A percentile compares a stretch with the other conserved stretches of the same genome.
These are phyloP conservation scores for Tetraselmis chui DNA, from an alignment of 139 green algal species.

Conservation along the genomic window DNA sequence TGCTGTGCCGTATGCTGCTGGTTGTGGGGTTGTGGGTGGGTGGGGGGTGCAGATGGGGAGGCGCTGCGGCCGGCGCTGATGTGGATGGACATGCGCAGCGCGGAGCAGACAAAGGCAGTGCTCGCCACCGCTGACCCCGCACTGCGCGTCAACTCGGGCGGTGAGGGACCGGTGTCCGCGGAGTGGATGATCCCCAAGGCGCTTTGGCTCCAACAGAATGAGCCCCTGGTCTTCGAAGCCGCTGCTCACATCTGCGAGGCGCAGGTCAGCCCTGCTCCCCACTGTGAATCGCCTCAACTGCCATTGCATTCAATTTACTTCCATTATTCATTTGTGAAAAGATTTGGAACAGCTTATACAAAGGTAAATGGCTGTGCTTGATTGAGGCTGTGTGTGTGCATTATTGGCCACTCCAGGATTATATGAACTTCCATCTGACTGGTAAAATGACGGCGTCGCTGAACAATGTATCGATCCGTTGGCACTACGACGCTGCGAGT, in stretches of 20 bases:
- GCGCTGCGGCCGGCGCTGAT: constrained; percentile 61
- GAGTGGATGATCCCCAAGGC: constrained; percentile 81
- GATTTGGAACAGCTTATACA: too few relatives aligned
- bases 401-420: constrained; percentile 40
- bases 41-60: constrained; percentile 21
- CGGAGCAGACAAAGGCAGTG: constrained; percentile 51
- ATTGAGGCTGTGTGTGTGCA: neutral
- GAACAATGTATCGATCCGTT: constrained; percentile 66
- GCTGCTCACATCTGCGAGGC: constrained; percentile 65
- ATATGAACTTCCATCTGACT: constrained; percentile 66
- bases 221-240: constrained; percentile 35
- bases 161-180: constrained; percentile 54
- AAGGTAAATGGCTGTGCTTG: too few relatives aligned
- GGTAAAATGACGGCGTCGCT: constrained; percentile 46
- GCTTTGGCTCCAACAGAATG: constrained; percentile 60
- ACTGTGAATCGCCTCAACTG: neutral
- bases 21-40: too few relatives aligned
- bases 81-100: constrained; percentile 75
- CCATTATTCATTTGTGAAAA: too few relatives aligned
- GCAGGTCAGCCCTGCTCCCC: constrained; percentile 24
- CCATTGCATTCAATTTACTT: too few relatives aligned
- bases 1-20: too few relatives aligned
- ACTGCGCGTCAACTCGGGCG: constrained; percentile 63
- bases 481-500: constrained; percentile 55
- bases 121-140: constrained; percentile 40